A percentile compares a stretch with the other conserved stretches of the same genome.
Evolutionary conservation across 345 rosid genomes (phyloP).

Genomic region (Balakata baccata): DNA sequence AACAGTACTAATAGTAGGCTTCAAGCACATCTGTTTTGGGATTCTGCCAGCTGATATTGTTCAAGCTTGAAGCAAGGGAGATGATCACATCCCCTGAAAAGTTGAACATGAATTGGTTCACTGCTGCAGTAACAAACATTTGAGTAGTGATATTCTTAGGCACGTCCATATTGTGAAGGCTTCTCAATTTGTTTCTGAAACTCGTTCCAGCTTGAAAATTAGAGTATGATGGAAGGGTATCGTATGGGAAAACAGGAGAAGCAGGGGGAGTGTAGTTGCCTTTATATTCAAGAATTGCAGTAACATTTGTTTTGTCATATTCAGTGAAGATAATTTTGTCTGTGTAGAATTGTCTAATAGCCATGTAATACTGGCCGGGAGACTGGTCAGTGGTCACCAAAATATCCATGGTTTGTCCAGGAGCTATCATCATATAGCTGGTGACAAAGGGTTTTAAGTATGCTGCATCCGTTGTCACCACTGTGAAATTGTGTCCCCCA

Average conservation of each 20-base stretch:
- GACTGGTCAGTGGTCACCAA: slow-evolving; percentile 65
- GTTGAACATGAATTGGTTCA: background rate
- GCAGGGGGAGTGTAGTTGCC: slow-evolving; percentile 32
- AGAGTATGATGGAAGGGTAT: slow-evolving; percentile 21
- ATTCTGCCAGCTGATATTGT: slow-evolving; percentile 36
- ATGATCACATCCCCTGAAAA: background rate
- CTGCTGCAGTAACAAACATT: background rate
- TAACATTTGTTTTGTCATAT: slow-evolving; percentile 80
- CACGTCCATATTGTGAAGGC: slow-evolving; percentile 4
- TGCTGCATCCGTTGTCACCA: slow-evolving; percentile 35
- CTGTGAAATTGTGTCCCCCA: slow-evolving; percentile 30
- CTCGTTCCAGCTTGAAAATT: slow-evolving; percentile 21
- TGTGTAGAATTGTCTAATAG: slow-evolving; percentile 29
- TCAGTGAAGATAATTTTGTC: slow-evolving; percentile 22
- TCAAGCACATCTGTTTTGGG: slow-evolving; percentile 32
- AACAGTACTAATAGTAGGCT: slow-evolving; percentile 38
- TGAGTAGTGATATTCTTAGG: slow-evolving; percentile 19
- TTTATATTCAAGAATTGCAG: slow-evolving; percentile 66
- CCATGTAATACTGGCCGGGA: slow-evolving; percentile 71
- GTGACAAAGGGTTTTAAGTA: slow-evolving; percentile 27
- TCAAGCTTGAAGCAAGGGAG: slow-evolving; percentile 38
- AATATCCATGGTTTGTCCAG: slow-evolving; percentile 78
- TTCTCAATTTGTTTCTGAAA: slow-evolving; percentile 5
- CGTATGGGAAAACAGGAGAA: slow-evolving; percentile 23
- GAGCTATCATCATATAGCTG: slow-evolving; percentile 51